Evolutionary conservation across 352 stramenopile genomes (phyloP), one percentile per base, ranked within the genome.

Genomic region (Thalassiosira exigua): DNA sequence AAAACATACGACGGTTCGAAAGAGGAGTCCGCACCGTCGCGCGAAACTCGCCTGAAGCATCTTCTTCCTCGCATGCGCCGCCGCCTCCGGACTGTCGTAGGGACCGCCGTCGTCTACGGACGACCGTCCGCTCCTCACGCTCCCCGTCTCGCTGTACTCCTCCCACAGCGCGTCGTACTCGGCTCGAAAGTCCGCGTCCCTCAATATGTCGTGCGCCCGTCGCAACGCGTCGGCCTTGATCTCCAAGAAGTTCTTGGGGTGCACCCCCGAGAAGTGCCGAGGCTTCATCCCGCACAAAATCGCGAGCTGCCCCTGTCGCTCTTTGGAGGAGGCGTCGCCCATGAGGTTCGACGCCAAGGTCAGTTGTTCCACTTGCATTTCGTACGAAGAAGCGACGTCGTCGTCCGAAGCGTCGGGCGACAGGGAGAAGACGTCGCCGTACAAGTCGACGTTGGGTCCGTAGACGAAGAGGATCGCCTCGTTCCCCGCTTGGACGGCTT

Each of bases 151-250:
- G 32, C 39, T 24, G 24, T 39, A 59, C 9, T 75, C 53, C 30
- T 48, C 42, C 21, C 68, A 69, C 26, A 39, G 59, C n/a, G 12
- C 27, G 64, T 76, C 67, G 48, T 76, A 76, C 33, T 76, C 67
- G 21, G 22, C 54, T 3, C 67, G 30, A 52, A 48, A 69, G 9
- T 59, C 39, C 32, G 48, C 19, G 50, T 76, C 32, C 5, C 39
- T 26, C 21, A 76, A 62, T 21, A 76, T 76, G 3, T 46, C 19
- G 64, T 56, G 69, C 2, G 67, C 67, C 26, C 67, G 56, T 42
- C 62, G 42, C 4, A 76, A 24, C n/a, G 67, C 67, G 44, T 76
- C 67, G 4, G 33, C 62, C 27, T 76, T 76, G 11, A 76, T 67
- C 19, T 69, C 56, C 9, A 76, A 14, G 60, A 62, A 76, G 30